A percentile compares a stretch with the other conserved stretches of the same genome.
Conservation (phyloP, 1,284 basidiomycete genomes). For the Pseudozyma hubeiensis region DNA sequence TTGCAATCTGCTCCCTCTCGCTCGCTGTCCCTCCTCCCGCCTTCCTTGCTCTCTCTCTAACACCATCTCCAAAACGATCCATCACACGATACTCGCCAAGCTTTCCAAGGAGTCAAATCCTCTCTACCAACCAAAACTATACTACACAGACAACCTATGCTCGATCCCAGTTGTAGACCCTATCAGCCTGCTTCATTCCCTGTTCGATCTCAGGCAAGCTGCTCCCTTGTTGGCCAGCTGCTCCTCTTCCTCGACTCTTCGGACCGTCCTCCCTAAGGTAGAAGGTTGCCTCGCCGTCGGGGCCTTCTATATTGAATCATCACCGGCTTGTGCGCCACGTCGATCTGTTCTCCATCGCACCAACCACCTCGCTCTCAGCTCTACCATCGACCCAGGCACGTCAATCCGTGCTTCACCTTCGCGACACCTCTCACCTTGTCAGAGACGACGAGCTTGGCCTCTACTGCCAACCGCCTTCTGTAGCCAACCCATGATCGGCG, state of each 20-base stretch:
- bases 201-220: constrained; percentile 37
- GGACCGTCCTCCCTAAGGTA: constrained; percentile 60
- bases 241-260: constrained; percentile 63
- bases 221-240: constrained; percentile 49
- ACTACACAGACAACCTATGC: constrained; percentile 51
- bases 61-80: constrained; percentile 4
- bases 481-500: constrained; percentile 56
- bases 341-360: constrained; percentile 3
- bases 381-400: background rate
- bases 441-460: constrained; percentile 45
- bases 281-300: background rate
- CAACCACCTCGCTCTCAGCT: background rate
- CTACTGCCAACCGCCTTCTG: constrained; percentile 37
- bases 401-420: constrained; percentile 1
- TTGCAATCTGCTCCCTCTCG: background rate
- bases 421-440: background rate
- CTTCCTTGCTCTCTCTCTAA: constrained; percentile 2
- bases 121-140: constrained; percentile 3
- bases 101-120: constrained; percentile 40
- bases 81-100: constrained; percentile 1
- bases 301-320: background rate
- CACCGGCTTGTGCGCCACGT: background rate
- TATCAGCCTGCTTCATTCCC: constrained; percentile 50
- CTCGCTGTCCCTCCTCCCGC: background rate
- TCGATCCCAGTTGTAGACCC: constrained; percentile 62